phyloP scores from a whole-genome alignment of 1,284 basidiomycete species.

The Gymnopus androsaceus region DNA sequence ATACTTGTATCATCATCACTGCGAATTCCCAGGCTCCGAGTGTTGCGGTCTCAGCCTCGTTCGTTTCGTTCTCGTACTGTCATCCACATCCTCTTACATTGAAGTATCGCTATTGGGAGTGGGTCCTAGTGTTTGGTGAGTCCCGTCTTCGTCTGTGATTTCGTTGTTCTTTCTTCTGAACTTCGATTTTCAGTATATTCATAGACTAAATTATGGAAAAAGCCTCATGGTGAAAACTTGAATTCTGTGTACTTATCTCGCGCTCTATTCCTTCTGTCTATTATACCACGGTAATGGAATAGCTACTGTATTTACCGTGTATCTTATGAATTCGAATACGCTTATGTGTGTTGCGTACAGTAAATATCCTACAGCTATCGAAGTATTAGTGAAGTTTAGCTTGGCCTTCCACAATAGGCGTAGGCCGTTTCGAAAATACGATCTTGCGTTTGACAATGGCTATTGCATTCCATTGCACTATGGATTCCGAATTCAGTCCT shows the following conservation, averaged over 20 bases:
- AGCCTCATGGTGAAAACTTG: background rate
- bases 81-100: background rate
- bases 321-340: background rate
- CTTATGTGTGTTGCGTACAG: too few species aligned
- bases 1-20: constrained; percentile 23
- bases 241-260: background rate
- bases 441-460: constrained; percentile 78
- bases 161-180: background rate
- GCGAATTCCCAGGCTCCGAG: background rate
- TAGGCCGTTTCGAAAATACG: constrained; percentile 75
- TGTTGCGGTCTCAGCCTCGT: background rate
- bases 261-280: background rate
- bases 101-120: background rate
- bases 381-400: background rate
- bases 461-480: constrained; percentile 37
- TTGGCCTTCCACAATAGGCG: constrained; percentile 51
- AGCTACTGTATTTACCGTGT: background rate
- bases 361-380: too few species aligned
- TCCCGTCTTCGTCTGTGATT: background rate
- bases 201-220: constrained; percentile 4
- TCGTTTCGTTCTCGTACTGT: background rate
- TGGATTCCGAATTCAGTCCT: background rate
- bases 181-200: background rate
- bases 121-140: background rate
- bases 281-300: too few species aligned